These are phyloP conservation scores for Nothophoma quercina DNA, from an alignment of 2,329 filamentous ascomycete species.

Conservation along the genomic window DNA sequence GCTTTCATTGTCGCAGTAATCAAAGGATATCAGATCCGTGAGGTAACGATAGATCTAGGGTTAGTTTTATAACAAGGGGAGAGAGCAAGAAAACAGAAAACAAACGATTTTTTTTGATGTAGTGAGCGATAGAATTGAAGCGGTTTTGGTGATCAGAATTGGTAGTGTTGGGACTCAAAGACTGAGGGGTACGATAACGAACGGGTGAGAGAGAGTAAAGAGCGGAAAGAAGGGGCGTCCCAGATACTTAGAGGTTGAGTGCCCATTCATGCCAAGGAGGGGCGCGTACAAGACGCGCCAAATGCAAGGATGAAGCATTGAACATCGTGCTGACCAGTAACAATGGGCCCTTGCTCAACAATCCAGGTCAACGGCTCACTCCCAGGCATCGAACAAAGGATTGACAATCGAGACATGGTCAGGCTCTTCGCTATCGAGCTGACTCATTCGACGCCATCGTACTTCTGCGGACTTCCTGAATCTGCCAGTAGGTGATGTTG, in stretches of 20 bases:
- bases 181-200: background rate
- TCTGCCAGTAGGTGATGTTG: too few species aligned
- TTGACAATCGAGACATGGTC: background rate
- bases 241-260: slow-evolving; percentile 1
- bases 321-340: background rate
- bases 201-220: background rate
- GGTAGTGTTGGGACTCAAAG: background rate
- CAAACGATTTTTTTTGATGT: background rate
- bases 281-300: background rate
- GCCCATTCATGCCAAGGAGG: background rate
- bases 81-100: background rate
- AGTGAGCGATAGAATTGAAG: background rate
- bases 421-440: background rate
- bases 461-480: too few species aligned
- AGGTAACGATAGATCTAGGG: background rate
- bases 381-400: background rate
- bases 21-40: background rate
- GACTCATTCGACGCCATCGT: too few species aligned
- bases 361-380: background rate
- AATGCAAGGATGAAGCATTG: slow-evolving; percentile 10
- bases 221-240: background rate
- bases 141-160: background rate
- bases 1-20: slow-evolving; percentile 22
- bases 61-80: background rate
- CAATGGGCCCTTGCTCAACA: background rate